Evolutionary conservation across 768 basidiomycete genomes (phyloP), one percentile per base, ranked within the genome.

Genomic region (Phlebiopsis gigantea): DNA sequence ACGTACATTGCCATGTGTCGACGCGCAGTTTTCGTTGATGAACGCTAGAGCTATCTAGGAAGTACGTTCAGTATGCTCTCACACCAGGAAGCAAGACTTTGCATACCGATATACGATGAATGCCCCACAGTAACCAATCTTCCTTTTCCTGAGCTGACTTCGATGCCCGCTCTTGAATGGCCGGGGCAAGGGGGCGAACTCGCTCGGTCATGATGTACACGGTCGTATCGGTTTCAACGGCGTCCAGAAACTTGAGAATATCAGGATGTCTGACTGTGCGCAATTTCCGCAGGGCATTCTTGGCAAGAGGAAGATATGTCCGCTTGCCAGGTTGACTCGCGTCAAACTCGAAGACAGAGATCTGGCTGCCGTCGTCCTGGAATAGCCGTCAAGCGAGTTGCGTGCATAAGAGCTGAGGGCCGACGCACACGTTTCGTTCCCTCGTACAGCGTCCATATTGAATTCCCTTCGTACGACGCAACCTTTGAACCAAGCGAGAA

Each of bases 121-220:
- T 71, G 5, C 95, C 95, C 95, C 95, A 99, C 4, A 97, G 68
- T 21, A 96, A 70, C 89, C 92, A 97, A 63, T 96, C 93, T 61
- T 93, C 89, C 61, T 75, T 79, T 63, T 83, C 85, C 68, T 80
- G 81, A n/a, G 74, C 71, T 47, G 75, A 77, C 60, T 85, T 86
- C 42, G 77, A 75, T 2, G 79, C 74, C 80, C 87, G 88, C 9
- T 82, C 75, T 41, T 81, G 72, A 48, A 97, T 68, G 1, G 82
- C 80, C 7, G 72, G 67, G 14, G 80, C 76, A 19, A 98, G 73
- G 4, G 96, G 92, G 29, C 82, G 78, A 12, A 98, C 87, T 3
- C 92, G 87, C 71, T 99, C 97, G 1, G 97, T 99, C 79, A 98
- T 90, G 64, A 99, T 90, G 69, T 91, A 88, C 43, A 98, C 81